A percentile compares a stretch with the other conserved stretches of the same genome.
Evolutionary conservation across 169 alveolate genomes (phyloP).

Genomic region (Eimeria necatrix): DNA sequence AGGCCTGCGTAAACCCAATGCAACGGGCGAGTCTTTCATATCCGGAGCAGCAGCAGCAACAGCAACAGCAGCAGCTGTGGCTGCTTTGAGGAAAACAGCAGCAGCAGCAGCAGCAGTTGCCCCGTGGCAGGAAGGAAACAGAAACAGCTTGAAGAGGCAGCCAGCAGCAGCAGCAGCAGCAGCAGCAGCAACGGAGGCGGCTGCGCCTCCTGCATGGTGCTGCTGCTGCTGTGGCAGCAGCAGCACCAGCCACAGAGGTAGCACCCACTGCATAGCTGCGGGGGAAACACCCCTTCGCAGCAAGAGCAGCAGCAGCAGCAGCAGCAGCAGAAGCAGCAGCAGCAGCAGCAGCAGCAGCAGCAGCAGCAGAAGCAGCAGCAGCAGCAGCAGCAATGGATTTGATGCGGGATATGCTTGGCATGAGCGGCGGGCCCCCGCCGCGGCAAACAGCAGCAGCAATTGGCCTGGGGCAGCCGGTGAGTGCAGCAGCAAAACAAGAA

Average conservation of each 20-base stretch:
- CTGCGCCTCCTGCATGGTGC: not conserved
- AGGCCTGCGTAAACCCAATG: not conserved
- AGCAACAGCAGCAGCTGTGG: not conserved
- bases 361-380: not conserved
- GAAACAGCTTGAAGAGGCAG: not conserved
- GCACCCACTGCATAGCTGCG: no score
- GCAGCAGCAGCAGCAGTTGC: not conserved
- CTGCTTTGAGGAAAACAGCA: not conserved
- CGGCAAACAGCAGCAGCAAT: not conserved
- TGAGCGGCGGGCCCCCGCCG: constrained; percentile 30
- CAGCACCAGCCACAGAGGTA: not conserved
- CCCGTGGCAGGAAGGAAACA: not conserved
- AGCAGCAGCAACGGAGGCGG: not conserved
- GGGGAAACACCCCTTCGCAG: no score
- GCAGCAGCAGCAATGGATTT: constrained; percentile 2
- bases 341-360: constrained; percentile 1
- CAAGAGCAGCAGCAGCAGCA: not conserved
- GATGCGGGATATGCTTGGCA: not conserved
- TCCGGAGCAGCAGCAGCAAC: not conserved
- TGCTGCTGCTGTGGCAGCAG: not conserved
- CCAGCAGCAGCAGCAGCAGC: not conserved
- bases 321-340: not conserved
- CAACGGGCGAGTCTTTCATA: not conserved
- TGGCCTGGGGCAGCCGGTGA: not conserved
- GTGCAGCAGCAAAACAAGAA: not conserved